Evolutionary conservation across 2,329 filamentous ascomycete species (phyloP).

Genomic region (Exophiala bonariae): DNA sequence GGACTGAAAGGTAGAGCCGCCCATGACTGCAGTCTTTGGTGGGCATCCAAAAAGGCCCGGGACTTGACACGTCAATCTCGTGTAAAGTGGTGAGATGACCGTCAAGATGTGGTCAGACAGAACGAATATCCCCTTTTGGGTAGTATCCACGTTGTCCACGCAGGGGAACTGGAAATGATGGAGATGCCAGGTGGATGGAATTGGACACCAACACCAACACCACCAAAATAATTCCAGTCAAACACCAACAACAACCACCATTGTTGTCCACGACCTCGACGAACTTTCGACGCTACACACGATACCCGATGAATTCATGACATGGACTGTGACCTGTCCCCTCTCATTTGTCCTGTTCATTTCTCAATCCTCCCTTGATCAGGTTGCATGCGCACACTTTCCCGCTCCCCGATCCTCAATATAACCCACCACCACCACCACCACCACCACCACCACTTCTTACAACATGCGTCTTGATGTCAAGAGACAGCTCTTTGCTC

Average conservation of each 20-base stretch:
- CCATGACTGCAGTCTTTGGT: no score
- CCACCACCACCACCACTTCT: not conserved
- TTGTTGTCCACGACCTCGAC: not conserved
- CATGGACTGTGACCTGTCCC: slow-evolving; percentile 13
- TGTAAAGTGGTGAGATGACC: no score
- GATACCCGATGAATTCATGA: slow-evolving; percentile 17
- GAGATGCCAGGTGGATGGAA: no score
- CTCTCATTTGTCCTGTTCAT: slow-evolving; percentile 1
- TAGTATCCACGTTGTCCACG: not conserved
- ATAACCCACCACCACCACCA: slow-evolving; percentile 3
- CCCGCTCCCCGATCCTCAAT: slow-evolving; percentile 3
- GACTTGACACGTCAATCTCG: no score
- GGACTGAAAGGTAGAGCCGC: no score
- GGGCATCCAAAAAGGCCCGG: no score
- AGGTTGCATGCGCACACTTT: not conserved
- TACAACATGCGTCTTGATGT: slow-evolving; percentile 28
- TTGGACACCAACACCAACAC: no score
- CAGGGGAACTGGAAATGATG: no score
- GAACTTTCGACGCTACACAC: slow-evolving; percentile 1
- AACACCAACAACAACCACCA: no score
- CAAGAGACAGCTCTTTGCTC: slow-evolving; percentile 27
- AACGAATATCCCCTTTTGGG: no score
- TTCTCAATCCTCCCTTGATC: slow-evolving; percentile 2
- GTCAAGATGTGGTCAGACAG: no score
- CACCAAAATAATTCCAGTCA: no score